These are phyloP conservation scores for Trichophyton equinum DNA, from an alignment of 2,329 filamentous ascomycete genomes.

Conservation along the genomic window DNA sequence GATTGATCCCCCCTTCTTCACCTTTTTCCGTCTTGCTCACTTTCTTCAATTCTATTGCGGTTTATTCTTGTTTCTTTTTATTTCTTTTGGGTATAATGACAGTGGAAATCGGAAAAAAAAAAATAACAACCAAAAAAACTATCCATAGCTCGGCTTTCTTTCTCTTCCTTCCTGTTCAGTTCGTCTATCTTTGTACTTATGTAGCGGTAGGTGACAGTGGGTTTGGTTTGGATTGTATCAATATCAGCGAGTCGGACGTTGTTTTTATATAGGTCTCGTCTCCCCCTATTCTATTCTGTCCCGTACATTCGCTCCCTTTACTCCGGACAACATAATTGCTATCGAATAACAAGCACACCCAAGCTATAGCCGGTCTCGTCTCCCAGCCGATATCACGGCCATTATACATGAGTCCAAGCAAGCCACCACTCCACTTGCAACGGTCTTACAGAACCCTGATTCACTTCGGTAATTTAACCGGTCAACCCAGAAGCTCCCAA, in stretches of 20 bases:
- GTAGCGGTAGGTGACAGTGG: background rate
- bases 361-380: background rate
- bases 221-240: background rate
- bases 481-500: background rate
- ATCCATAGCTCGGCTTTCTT: background rate
- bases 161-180: background rate
- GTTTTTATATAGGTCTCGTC: background rate
- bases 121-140: background rate
- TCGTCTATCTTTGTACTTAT: background rate
- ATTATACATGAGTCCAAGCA: background rate
- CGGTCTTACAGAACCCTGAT: background rate
- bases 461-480: background rate
- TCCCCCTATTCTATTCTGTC: background rate
- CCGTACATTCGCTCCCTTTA: background rate
- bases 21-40: background rate
- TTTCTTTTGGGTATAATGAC: conserved; percentile 5
- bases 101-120: background rate
- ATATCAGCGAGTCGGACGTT: background rate
- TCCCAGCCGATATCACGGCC: background rate
- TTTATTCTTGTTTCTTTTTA: background rate
- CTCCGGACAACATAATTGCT: no score
- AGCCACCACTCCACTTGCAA: background rate
- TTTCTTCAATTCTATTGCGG: background rate
- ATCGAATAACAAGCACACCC: no score
- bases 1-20: background rate